Evolutionary conservation across 257 asterid genomes (phyloP), one percentile per base, ranked within the genome.

Genomic region (Gentiana dahurica): DNA sequence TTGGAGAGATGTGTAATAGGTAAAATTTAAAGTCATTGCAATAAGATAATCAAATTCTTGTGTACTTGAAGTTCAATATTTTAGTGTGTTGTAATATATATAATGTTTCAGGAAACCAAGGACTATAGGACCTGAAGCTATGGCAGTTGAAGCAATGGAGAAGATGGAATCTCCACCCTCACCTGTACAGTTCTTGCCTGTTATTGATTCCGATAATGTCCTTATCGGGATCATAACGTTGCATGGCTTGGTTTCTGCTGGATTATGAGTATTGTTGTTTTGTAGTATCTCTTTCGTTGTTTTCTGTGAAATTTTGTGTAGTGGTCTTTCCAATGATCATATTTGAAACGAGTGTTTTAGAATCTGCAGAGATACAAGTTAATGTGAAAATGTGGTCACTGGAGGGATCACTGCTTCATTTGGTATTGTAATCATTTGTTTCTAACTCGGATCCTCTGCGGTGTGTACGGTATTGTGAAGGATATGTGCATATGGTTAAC

Each of bases 91-190:
- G 24, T 24, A 24, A 24, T 24, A 24, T 8, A 2, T 49, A 6
- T 33, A 48, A 61, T 53, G 55, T 73, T 71, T 36, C 90, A 89
- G 97, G 87, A 73, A 78, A 37, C 95, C 97, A 1, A 89, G 97
- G 79, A 86, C 88, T 33, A 86, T 85, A 7, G 70, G 73, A 8
- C 88, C 87, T 1, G 93, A 89, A 13, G 86, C 93, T 44, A 84
- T 90, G 97, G 97, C 97, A 32, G 87, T 79, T 3, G 96, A 80
- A 53, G 97, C 97, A 70, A 86, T 87, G 96, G 78, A 87, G 77
- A 86, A 82, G 77, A 90, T 90, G 97, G 97, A 90, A 66, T 69
- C 97, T 64, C 87, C 94, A 8, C 97, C 97, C 59, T 82, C 96
- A n/a, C 87, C 97, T 0, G 97, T 90, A 57, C 97, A 90, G 65